Percentiles rank a stretch among this genome's conserved stretches.
Conservation (phyloP, 1,284 basidiomycete genomes). For the Paramarasmius palmivorus region DNA sequence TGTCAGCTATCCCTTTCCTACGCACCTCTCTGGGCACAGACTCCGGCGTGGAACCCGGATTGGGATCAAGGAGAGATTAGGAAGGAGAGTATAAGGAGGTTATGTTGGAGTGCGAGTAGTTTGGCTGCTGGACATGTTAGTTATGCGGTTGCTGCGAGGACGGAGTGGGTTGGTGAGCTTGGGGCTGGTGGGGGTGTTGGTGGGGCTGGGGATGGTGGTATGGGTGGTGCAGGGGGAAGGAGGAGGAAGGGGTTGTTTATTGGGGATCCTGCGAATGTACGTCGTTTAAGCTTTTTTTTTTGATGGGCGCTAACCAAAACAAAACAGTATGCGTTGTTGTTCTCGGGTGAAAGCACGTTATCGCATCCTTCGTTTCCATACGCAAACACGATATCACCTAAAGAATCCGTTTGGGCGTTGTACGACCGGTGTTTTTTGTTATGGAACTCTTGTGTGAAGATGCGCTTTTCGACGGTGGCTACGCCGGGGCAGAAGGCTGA, state of each 20-base stretch:
- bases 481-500: conserved; percentile 53
- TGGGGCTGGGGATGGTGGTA: too few species aligned
- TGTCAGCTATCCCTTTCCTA: conserved; percentile 51
- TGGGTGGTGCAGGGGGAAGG: too few species aligned
- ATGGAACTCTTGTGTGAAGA: conserved; percentile 70
- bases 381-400: conserved; percentile 39
- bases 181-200: too few species aligned
- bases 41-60: conserved; percentile 60
- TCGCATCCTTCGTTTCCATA: too few species aligned
- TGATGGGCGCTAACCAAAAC: conserved; percentile 3
- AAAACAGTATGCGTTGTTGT: conserved; percentile 62
- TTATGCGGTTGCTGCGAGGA: conserved; percentile 52
- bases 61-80: conserved; percentile 64
- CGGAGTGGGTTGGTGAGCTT: too few species aligned
- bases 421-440: conserved; percentile 67
- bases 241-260: conserved; percentile 57
- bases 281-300: conserved; percentile 23
- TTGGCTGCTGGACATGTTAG: conserved; percentile 63
- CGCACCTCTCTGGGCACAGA: conserved; percentile 62
- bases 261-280: conserved; percentile 65
- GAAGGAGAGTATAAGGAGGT: conserved; percentile 69
- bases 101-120: conserved; percentile 70
- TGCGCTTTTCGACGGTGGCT: conserved; percentile 44
- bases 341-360: conserved; percentile 78
- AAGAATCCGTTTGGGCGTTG: conserved; percentile 72